These are phyloP conservation scores for Aspergillus costaricaensis DNA, from an alignment of 2,329 filamentous ascomycete species.

Conservation along the genomic window DNA sequence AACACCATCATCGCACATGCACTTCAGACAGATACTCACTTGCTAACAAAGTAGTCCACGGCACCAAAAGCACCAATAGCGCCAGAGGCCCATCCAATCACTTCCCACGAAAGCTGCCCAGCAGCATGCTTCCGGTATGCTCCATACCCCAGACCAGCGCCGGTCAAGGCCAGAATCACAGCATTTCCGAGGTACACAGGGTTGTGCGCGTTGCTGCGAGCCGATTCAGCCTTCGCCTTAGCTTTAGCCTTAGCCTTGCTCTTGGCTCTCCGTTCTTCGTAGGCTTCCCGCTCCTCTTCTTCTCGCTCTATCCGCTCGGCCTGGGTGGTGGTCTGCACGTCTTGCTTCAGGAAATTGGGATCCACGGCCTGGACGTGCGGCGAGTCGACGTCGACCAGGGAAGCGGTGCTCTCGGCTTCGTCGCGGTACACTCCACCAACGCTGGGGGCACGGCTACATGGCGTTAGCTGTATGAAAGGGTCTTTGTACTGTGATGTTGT, in stretches of 20 bases:
- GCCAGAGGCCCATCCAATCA: conserved; percentile 46
- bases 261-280: conserved; percentile 32
- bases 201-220: conserved; percentile 45
- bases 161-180: conserved; percentile 42
- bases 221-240: conserved; percentile 34
- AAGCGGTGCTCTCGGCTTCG: conserved; percentile 44
- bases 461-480: not conserved
- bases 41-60: conserved; percentile 53
- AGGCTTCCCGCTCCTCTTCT: conserved; percentile 33
- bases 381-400: conserved; percentile 51
- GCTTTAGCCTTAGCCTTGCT: conserved; percentile 38
- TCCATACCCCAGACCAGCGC: conserved; percentile 49
- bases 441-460: conserved; percentile 44
- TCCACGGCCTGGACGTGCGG: conserved; percentile 48
- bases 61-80: conserved; percentile 48
- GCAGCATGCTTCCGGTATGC: conserved; percentile 50
- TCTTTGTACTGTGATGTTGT: not conserved
- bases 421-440: conserved; percentile 42
- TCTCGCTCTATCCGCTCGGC: conserved; percentile 48
- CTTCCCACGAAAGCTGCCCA: conserved; percentile 50
- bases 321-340: conserved; percentile 49
- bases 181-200: conserved; percentile 52
- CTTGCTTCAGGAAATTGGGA: conserved; percentile 44
- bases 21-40: conserved; percentile 38
- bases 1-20: not conserved